These are phyloP conservation scores for Pseudopithomyces chartarum DNA, from an alignment of 2,329 filamentous ascomycete genomes.

Conservation along the genomic window DNA sequence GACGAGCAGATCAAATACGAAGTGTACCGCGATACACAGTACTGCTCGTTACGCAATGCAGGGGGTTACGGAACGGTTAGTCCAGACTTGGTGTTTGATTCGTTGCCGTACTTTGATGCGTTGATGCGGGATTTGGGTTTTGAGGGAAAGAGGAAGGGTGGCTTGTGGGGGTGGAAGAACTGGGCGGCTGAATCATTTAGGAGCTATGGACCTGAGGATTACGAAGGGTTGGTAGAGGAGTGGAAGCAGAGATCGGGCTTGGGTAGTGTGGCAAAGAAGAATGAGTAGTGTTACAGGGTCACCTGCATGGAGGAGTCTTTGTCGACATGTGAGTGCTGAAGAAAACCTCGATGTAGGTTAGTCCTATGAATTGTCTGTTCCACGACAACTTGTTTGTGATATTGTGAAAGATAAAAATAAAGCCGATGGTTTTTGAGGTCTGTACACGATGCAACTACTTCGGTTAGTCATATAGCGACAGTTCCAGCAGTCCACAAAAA, in stretches of 20 bases:
- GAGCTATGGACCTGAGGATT: slow-evolving; percentile 64
- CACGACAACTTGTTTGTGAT: too few species aligned
- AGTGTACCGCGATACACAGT: slow-evolving; percentile 68
- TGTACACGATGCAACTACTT: too few species aligned
- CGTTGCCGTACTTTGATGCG: slow-evolving; percentile 73
- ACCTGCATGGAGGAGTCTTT: neutral
- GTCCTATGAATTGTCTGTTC: too few species aligned
- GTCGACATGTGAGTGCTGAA: too few species aligned
- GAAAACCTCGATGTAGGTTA: too few species aligned
- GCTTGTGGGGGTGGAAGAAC: slow-evolving; percentile 23
- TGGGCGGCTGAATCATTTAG: slow-evolving; percentile 55
- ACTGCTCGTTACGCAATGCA: slow-evolving; percentile 72
- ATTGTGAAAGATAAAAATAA: too few species aligned
- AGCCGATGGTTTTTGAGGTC: too few species aligned
- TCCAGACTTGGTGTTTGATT: slow-evolving; percentile 78
- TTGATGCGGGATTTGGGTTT: slow-evolving; percentile 70
- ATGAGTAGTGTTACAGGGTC: neutral
- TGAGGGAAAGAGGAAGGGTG: slow-evolving; percentile 32
- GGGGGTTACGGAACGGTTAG: slow-evolving; percentile 65
- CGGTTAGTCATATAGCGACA: too few species aligned
- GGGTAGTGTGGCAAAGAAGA: slow-evolving; percentile 1
- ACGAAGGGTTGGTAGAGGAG: slow-evolving; percentile 59
- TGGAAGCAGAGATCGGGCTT: slow-evolving; percentile 43
- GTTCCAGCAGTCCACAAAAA: neutral
- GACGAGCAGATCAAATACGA: slow-evolving; percentile 26